Conservation (phyloP, 306 rosid genomes). For the Casuarina glauca region DNA sequence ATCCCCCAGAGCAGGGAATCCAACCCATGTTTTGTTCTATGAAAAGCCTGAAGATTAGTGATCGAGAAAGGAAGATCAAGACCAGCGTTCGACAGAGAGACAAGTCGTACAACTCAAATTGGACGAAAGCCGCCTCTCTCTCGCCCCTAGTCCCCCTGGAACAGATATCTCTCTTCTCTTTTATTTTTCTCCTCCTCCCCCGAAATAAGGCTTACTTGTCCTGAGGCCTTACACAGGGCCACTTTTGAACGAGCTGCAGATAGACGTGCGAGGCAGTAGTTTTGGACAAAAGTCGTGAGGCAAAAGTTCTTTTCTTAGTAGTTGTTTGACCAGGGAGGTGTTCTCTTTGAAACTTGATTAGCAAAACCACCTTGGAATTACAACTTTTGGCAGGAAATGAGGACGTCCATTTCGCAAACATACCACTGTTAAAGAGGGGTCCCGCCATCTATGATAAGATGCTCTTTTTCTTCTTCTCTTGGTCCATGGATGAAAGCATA, state of each 20-base stretch:
- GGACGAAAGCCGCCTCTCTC: neutral
- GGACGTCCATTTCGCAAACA: too few relatives aligned
- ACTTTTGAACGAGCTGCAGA: neutral
- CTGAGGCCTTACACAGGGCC: neutral
- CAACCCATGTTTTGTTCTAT: conserved; percentile 59
- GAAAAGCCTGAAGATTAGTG: conserved; percentile 14
- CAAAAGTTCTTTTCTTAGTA: neutral
- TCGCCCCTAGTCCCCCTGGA: neutral
- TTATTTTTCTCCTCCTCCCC: too few relatives aligned
- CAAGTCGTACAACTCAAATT: conserved; percentile 7
- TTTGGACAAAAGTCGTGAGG: neutral
- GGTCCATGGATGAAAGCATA: neutral
- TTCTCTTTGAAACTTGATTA: too few relatives aligned
- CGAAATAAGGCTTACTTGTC: neutral
- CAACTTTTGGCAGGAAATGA: too few relatives aligned
- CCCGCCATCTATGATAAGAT: neutral
- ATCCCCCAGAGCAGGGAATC: conserved; percentile 82
- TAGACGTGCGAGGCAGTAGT: neutral
- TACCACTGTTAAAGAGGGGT: too few relatives aligned
- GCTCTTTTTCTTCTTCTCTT: neutral
- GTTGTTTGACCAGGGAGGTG: too few relatives aligned
- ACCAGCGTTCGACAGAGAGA: conserved; percentile 10
- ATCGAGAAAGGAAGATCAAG: conserved; percentile 10
- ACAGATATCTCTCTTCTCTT: neutral
- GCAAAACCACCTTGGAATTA: too few relatives aligned